Evolutionary conservation across 2,329 filamentous ascomycete species (phyloP).

Genomic region (Colletotrichum cordylinicola): DNA sequence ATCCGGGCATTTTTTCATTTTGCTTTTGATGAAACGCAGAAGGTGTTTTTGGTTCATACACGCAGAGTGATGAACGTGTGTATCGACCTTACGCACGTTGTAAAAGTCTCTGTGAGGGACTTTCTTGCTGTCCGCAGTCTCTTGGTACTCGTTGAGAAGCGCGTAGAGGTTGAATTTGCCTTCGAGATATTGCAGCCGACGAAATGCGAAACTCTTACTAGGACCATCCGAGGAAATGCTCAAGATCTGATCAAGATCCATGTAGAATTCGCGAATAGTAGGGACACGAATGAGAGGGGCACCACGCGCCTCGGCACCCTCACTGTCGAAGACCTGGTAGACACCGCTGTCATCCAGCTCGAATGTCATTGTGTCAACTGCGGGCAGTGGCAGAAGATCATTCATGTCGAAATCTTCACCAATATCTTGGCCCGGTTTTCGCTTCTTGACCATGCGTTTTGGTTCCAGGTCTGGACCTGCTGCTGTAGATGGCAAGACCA

Average conservation of each 20-base stretch:
- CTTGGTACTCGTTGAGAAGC: constrained; percentile 94
- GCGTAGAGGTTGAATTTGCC: constrained; percentile 96
- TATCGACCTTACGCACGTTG: constrained; percentile 98
- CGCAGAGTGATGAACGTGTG: constrained; percentile 97
- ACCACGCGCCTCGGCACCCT: constrained; percentile 64
- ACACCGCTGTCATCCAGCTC: constrained; percentile 84
- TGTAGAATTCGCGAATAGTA: constrained; percentile 92
- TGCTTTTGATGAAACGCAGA: constrained; percentile 98
- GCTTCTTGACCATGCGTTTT: constrained; percentile 60
- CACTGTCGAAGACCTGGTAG: constrained; percentile 87
- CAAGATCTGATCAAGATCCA: constrained; percentile 87
- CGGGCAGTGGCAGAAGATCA: constrained; percentile 78
- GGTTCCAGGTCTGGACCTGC: constrained; percentile 34
- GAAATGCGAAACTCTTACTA: constrained; percentile 95
- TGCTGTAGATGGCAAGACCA: constrained; percentile 34
- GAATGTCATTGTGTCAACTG: constrained; percentile 74
- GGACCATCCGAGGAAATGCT: constrained; percentile 94
- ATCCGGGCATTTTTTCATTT: constrained; percentile 98
- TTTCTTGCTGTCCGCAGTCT: constrained; percentile 96
- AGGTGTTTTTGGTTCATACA: constrained; percentile 99
- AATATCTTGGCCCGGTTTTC: constrained; percentile 89
- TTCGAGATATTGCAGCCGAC: constrained; percentile 92
- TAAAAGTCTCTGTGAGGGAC: constrained; percentile 99
- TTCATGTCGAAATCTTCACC: constrained; percentile 90
- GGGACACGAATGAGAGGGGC: constrained; percentile 83